Percentiles rank a stretch among this genome's conserved stretches.
Conservation (phyloP, 2,329 filamentous ascomycete species). For the Pleurostoma richardsiae region DNA sequence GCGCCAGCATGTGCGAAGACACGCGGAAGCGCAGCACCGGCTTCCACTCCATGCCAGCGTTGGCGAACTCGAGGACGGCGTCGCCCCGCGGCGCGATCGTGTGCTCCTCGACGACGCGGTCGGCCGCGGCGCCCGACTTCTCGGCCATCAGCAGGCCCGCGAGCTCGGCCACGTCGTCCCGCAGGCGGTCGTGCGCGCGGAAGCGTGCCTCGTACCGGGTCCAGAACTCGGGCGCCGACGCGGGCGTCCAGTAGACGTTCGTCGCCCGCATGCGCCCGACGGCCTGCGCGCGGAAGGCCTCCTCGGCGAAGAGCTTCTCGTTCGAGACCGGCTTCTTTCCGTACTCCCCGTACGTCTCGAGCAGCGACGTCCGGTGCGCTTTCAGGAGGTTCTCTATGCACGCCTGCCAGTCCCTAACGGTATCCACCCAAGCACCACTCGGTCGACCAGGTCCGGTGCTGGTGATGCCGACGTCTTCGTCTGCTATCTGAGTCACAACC, state of each 20-base stretch:
- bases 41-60: constrained; percentile 25
- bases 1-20: constrained; percentile 42
- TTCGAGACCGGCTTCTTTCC: constrained; percentile 37
- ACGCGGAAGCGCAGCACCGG: constrained; percentile 45
- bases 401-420: constrained; percentile 38
- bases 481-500: not conserved
- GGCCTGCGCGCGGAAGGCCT: constrained; percentile 32
- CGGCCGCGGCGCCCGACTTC: constrained; percentile 33
- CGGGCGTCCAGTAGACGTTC: constrained; percentile 1
- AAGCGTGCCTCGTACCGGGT: constrained; percentile 40
- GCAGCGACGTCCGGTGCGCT: constrained; percentile 32
- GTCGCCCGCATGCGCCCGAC: constrained; percentile 17
- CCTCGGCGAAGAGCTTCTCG: constrained; percentile 35
- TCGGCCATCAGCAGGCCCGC: constrained; percentile 32
- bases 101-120: constrained; percentile 33
- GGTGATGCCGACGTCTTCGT: not conserved
- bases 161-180: constrained; percentile 32
- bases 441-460: not conserved
- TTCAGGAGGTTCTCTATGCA: constrained; percentile 35
- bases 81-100: constrained; percentile 40
- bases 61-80: constrained; percentile 46
- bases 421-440: constrained; percentile 21
- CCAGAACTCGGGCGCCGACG: constrained; percentile 21
- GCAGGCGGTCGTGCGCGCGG: constrained; percentile 38
- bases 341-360: constrained; percentile 38